Percentiles rank a stretch among this genome's conserved stretches.
Evolutionary conservation across 495 filamentous ascomycete species (phyloP).

Genomic region (Penicillium cinerascens): DNA sequence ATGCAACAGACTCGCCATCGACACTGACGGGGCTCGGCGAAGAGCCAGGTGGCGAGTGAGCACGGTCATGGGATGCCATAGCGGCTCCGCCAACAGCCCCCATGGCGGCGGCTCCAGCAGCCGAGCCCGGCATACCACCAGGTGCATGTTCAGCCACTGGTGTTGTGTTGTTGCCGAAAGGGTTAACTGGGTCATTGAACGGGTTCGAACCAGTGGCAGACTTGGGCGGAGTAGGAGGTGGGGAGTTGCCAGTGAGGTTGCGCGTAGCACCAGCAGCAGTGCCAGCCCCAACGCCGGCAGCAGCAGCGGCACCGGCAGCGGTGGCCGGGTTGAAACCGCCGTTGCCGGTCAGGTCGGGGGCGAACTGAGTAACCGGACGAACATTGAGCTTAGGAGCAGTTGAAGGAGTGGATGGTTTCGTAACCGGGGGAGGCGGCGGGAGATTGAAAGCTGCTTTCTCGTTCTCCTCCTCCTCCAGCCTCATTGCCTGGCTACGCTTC

Average conservation of each 20-base stretch:
- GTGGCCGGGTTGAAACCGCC: constrained; percentile 29
- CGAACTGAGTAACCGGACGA: constrained; percentile 83
- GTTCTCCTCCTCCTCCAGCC: constrained; percentile 41
- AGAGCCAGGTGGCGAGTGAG: constrained; percentile 9
- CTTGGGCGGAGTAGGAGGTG: constrained; percentile 34
- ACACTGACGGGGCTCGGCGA: constrained; percentile 16
- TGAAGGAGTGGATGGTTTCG: constrained; percentile 35
- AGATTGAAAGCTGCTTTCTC: constrained; percentile 44
- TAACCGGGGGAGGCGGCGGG: constrained; percentile 32
- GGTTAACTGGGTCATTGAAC: constrained; percentile 49
- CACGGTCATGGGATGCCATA: constrained; percentile 27
- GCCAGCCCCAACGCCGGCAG: constrained; percentile 25
- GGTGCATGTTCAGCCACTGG: constrained; percentile 9
- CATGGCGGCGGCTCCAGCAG: constrained; percentile 36
- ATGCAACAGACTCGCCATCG: constrained; percentile 29
- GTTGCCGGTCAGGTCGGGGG: constrained; percentile 59
- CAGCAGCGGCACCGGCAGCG: constrained; percentile 28
- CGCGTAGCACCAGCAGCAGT: constrained; percentile 30
- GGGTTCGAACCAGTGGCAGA: constrained; percentile 45
- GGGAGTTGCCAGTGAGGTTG: constrained; percentile 35
- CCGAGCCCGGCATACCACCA: constrained; percentile 19
- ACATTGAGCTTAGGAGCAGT: constrained; percentile 81
- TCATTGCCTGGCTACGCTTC: constrained; percentile 53
- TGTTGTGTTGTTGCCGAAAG: constrained; percentile 40
- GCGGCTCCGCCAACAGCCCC: constrained; percentile 32